These are phyloP conservation scores for Spizellomyces punctatus DNA, from an alignment of 192 early-diverging fungal species.

Conservation along the genomic window DNA sequence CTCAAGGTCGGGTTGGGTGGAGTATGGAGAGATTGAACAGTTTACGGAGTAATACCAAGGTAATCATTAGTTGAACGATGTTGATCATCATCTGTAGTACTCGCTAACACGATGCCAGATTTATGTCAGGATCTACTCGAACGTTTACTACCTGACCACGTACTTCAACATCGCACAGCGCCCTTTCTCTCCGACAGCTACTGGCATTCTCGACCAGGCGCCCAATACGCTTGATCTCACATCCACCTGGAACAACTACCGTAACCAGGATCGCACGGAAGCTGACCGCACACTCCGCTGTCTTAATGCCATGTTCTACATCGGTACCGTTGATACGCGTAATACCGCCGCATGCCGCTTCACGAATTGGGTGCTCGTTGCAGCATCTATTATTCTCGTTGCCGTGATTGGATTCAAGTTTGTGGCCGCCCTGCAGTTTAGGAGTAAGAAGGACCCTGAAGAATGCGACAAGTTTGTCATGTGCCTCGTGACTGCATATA, in stretches of 20 bases:
- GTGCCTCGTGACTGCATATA: constrained; percentile 90
- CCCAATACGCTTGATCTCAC: constrained; percentile 10
- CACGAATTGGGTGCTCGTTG: constrained; percentile 83
- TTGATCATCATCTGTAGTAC: too few relatives aligned
- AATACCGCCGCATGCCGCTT: constrained; percentile 72
- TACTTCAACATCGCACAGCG: constrained; percentile 4
- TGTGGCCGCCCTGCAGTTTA: constrained; percentile 83
- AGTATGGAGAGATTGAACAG: constrained; percentile 21
- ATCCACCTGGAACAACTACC: neutral
- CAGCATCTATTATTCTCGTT: constrained; percentile 75
- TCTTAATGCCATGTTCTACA: constrained; percentile 80
- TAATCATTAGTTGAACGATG: neutral
- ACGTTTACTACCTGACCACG: constrained; percentile 34
- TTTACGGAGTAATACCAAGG: constrained; percentile 11
- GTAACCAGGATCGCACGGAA: constrained; percentile 5
- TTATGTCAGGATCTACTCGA: constrained; percentile 38
- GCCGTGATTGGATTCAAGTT: constrained; percentile 89
- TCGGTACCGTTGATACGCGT: constrained; percentile 76
- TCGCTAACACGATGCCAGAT: neutral
- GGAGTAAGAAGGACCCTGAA: constrained; percentile 68
- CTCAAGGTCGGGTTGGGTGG: constrained; percentile 37
- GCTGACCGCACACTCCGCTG: constrained; percentile 48
- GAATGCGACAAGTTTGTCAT: constrained; percentile 86
- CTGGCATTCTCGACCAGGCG: neutral
- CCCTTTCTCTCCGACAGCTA: neutral